phyloP scores from a whole-genome alignment of 2,329 filamentous ascomycete species.

The Colletotrichum musae region DNA sequence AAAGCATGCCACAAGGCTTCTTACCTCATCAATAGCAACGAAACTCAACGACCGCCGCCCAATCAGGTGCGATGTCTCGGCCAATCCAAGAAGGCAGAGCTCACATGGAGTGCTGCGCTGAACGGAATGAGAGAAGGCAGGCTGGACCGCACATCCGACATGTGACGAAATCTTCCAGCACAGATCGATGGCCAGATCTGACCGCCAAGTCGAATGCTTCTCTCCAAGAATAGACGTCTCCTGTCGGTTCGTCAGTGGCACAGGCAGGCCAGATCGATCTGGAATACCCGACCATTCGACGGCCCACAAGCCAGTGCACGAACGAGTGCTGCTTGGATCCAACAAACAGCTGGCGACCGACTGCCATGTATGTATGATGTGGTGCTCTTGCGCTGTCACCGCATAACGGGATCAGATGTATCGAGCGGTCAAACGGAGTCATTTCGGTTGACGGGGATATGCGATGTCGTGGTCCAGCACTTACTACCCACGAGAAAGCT shows the following conservation, averaged over 20 bases:
- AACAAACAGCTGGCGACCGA: no score
- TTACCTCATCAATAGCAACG: no score
- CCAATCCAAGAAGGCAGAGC: neutral
- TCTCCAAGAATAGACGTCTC: neutral
- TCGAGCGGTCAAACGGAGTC: no score
- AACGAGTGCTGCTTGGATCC: no score
- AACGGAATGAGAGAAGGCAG: conserved; percentile 3
- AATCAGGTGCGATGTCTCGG: neutral
- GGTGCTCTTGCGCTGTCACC: no score
- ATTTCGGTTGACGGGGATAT: no score
- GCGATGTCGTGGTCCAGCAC: no score
- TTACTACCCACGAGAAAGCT: no score
- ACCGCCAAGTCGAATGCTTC: neutral
- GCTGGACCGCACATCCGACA: neutral
- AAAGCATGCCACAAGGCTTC: no score
- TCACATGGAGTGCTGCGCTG: neutral
- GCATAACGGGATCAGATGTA: no score
- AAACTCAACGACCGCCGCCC: neutral
- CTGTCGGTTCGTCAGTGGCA: neutral
- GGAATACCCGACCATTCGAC: neutral
- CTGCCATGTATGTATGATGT: no score
- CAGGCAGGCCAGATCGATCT: neutral
- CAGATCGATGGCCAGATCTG: conserved; percentile 1
- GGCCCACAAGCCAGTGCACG: neutral
- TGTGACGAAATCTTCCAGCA: neutral